Conservation (phyloP, 495 filamentous ascomycete genomes). For the Aspergillus avenaceus region DNA sequence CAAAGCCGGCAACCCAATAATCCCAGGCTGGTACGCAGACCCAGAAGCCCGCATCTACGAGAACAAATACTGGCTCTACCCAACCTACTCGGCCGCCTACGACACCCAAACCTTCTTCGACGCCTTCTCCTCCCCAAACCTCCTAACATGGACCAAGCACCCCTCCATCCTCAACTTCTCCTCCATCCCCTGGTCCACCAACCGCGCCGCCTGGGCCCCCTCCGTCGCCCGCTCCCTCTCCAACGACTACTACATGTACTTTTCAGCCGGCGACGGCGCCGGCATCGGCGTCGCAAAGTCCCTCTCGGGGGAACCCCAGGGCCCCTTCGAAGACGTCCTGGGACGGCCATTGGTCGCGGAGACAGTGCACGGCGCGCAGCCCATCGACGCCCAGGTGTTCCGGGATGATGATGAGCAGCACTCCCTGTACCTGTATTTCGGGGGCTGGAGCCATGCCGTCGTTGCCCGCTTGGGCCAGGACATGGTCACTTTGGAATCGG, state of each 20-base stretch:
- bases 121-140: slow-evolving; percentile 43
- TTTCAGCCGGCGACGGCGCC: slow-evolving; percentile 42
- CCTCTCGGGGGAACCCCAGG: slow-evolving; percentile 30
- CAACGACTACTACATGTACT: slow-evolving; percentile 45
- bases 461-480: slow-evolving; percentile 41
- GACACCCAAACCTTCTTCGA: slow-evolving; percentile 43
- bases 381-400: slow-evolving; percentile 45
- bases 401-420: slow-evolving; percentile 37
- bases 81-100: slow-evolving; percentile 36
- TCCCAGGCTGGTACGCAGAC: slow-evolving; percentile 46
- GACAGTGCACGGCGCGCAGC: slow-evolving; percentile 35
- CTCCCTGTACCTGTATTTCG: slow-evolving; percentile 47
- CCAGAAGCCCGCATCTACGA: slow-evolving; percentile 43
- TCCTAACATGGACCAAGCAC: slow-evolving; percentile 43
- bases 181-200: slow-evolving; percentile 37
- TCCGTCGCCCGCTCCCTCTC: slow-evolving; percentile 23
- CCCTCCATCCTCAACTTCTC: slow-evolving; percentile 31
- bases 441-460: slow-evolving; percentile 40
- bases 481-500: slow-evolving; percentile 37
- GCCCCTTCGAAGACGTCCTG: slow-evolving; percentile 41
- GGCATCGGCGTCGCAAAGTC: slow-evolving; percentile 43
- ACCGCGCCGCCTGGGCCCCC: slow-evolving; percentile 42
- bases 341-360: slow-evolving; percentile 38
- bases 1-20: slow-evolving; percentile 34
- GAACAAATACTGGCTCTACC: slow-evolving; percentile 40